These are phyloP conservation scores for Leptosphaerulina australis DNA, from an alignment of 2,329 filamentous ascomycete genomes.

Conservation along the genomic window DNA sequence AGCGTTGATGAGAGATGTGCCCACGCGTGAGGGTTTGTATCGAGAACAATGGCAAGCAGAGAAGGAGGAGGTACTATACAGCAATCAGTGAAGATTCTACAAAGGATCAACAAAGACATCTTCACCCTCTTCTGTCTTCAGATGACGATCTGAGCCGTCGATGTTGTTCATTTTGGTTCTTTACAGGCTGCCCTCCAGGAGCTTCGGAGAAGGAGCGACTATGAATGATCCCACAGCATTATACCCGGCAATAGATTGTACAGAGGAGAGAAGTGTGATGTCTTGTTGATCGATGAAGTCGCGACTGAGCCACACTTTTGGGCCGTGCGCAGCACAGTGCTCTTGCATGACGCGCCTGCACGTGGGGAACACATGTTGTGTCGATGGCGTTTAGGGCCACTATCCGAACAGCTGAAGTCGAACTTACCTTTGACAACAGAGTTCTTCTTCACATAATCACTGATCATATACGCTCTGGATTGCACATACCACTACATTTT, in stretches of 20 bases:
- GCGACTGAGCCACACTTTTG: slow-evolving; percentile 7
- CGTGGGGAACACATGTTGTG: slow-evolving; percentile 2
- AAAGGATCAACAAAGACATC: not conserved
- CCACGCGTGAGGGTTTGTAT: slow-evolving; percentile 97
- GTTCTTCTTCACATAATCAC: not conserved
- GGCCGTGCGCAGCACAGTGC: slow-evolving; percentile 5
- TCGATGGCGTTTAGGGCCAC: not conserved
- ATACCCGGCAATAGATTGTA: not conserved
- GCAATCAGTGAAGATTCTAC: slow-evolving; percentile 6
- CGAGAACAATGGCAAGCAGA: slow-evolving; percentile 86
- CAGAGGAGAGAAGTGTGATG: not conserved
- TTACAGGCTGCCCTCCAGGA: not conserved
- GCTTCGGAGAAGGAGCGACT: not conserved
- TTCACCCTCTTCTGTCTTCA: slow-evolving; percentile 46
- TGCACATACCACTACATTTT: too few species aligned
- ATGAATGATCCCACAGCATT: not conserved
- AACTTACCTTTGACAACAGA: not conserved
- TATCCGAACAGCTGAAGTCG: not conserved
- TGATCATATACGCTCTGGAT: too few species aligned
- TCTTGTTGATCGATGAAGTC: not conserved
- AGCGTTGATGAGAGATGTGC: slow-evolving; percentile 74
- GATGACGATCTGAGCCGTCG: slow-evolving; percentile 61
- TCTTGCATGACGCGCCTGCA: slow-evolving; percentile 10
- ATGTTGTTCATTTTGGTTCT: slow-evolving; percentile 65
- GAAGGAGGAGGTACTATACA: slow-evolving; percentile 68